Evolutionary conservation across 2,329 filamentous ascomycete genomes (phyloP), one percentile per base, ranked within the genome.

Genomic region (Cercospora sesami): DNA sequence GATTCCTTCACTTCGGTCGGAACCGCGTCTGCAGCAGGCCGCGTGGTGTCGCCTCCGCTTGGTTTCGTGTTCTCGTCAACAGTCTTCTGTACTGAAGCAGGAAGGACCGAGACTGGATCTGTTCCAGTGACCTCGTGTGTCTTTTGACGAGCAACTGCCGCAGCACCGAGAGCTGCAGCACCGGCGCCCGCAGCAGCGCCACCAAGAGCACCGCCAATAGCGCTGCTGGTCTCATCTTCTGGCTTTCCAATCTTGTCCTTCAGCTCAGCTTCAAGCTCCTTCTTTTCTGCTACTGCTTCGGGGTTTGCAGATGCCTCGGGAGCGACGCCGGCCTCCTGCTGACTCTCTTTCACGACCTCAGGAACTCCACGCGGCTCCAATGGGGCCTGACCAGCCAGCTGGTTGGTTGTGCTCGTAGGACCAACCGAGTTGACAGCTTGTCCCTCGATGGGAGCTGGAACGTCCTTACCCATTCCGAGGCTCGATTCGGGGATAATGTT

Each of bases 401-500:
- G 75, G 60, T 80, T 81, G 51, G 83, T 84, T 16, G 82, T 83
- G 78, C 71, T 74, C 30, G 48, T 62, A 21, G 70, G 63, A 57
- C 67, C 72, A 30, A 70, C 70, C 2, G 71, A 71, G 66, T 60
- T 62, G 72, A 71, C 63, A 39, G 61, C 68, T 31, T 61, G 55
- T 55, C 69, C 66, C 39, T 70, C 71, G 23, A 73, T 63, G 10
- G 67, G 65, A 42, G 68, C 68, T 23, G 70, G 68, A 6, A 69
- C 68, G 62, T 73, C 72, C 45, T 76, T 76, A 51, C 85, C 86
- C 79, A 93, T 90, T 12, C 91, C 91, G 71, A 95, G 84, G 79
- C 90, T 92, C 7, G 92, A 94, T 81, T 96, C 92, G 18, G 93
- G 92, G 71, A 95, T 93, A 78, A 91, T 83, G 79, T 85, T 89